Conservation (phyloP, 2,329 filamentous ascomycete species). For the Anthostomella pinea region DNA sequence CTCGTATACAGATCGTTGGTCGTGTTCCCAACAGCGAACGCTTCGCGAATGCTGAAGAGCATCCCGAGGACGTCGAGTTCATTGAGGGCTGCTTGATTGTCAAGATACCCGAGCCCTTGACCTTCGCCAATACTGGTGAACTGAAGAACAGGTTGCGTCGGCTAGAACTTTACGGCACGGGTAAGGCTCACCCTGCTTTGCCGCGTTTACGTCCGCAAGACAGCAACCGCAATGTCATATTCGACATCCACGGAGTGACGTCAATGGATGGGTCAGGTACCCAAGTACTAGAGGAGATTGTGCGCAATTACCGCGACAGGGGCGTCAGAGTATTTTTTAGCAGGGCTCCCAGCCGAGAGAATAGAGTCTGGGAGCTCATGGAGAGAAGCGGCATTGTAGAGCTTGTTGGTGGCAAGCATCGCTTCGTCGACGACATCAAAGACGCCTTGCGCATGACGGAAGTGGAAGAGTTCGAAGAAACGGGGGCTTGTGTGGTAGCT, state of each 20-base stretch:
- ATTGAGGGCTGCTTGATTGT: slow-evolving; percentile 91
- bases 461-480: slow-evolving; percentile 47
- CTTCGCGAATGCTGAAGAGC: slow-evolving; percentile 81
- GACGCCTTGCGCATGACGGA: slow-evolving; percentile 83
- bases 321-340: slow-evolving; percentile 77
- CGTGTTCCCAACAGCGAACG: slow-evolving; percentile 78
- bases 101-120: slow-evolving; percentile 95
- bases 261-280: slow-evolving; percentile 89
- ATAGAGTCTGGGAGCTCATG: slow-evolving; percentile 69
- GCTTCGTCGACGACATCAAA: slow-evolving; percentile 81
- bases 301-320: slow-evolving; percentile 71
- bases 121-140: slow-evolving; percentile 94
- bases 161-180: slow-evolving; percentile 88
- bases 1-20: slow-evolving; percentile 93
- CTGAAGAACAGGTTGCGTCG: slow-evolving; percentile 79
- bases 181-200: slow-evolving; percentile 78
- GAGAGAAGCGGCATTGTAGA: slow-evolving; percentile 80
- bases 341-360: slow-evolving; percentile 46
- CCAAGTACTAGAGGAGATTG: slow-evolving; percentile 88
- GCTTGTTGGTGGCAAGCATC: slow-evolving; percentile 69
- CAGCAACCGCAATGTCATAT: slow-evolving; percentile 88
- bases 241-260: slow-evolving; percentile 97
- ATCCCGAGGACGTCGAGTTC: slow-evolving; percentile 75
- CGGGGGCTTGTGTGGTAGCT: slow-evolving; percentile 14
- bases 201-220: slow-evolving; percentile 75